Conservation (phyloP, 1,284 basidiomycete genomes). For the Coniophora puteana region DNA sequence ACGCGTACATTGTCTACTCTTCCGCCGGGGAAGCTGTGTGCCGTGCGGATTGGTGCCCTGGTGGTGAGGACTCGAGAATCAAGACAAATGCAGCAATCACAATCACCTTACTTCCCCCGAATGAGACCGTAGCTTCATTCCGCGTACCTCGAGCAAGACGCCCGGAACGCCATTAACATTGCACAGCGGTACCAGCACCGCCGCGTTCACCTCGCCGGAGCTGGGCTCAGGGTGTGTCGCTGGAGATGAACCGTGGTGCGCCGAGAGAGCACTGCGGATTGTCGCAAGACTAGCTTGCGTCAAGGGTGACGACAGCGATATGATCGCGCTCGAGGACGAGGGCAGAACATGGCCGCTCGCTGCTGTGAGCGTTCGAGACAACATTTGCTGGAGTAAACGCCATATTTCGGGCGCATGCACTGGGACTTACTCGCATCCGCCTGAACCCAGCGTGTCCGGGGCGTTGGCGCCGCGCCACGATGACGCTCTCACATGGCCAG, state of each 20-base stretch:
- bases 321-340: too few species aligned
- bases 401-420: too few species aligned
- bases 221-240: slow-evolving; percentile 14
- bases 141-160: slow-evolving; percentile 68
- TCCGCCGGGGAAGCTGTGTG: slow-evolving; percentile 74
- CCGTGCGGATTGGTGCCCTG: background rate
- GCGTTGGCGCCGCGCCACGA: too few species aligned
- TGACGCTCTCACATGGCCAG: too few species aligned
- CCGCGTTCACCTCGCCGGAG: slow-evolving; percentile 42
- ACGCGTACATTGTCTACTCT: slow-evolving; percentile 54
- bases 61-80: background rate
- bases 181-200: slow-evolving; percentile 72
- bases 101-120: slow-evolving; percentile 76
- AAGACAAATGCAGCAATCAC: background rate
- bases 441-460: too few species aligned
- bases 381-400: too few species aligned
- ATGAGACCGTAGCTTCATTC: slow-evolving; percentile 60
- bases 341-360: too few species aligned
- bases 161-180: slow-evolving; percentile 65
- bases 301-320: slow-evolving; percentile 37
- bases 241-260: slow-evolving; percentile 5
- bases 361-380: too few species aligned
- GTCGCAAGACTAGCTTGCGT: slow-evolving; percentile 33
- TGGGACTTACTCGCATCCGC: too few species aligned
- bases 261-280: slow-evolving; percentile 38